Base-by-base conservation (phyloP, 2,329 filamentous ascomycete genomes). In the Pseudogymnoascus sp. region DNA sequence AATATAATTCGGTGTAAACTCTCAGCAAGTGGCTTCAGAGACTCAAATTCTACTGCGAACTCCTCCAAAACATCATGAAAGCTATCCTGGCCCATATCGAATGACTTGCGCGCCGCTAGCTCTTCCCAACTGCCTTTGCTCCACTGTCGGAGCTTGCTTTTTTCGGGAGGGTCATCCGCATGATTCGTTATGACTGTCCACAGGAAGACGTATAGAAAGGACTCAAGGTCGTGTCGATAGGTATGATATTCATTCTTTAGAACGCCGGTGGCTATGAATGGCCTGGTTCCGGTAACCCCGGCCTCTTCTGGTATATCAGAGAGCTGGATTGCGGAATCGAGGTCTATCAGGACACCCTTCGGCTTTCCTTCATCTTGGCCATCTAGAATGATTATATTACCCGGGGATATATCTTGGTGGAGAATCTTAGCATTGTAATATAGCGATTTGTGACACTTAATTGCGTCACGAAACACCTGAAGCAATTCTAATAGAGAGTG, bases 221-320 rank as follows among this genome's bases (percentile, higher is more conserved):
- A 70, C 61, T 68, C 68, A 9, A 70, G 63, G 40, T 68, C 69
- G 55, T 69, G 67, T 0, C 68, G 67, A 62, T 70, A 69, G 18
- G 65, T 69, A 63, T 68, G 67, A 1, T 15, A 6, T 59, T 66
- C 59, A 10, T 61, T 60, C 45, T 65, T 64, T 4, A 70, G 63
- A 52, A 67, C 65, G 10, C 65, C 68, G 62, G 68, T 69, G n/a
- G 67, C 67, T 62, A 69, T 70, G 35, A 69, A 70, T 48, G 64
- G 60, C 60, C 64, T 62, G 4, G 67, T 69, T 31, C 67, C 68
- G 13, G 42, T 67, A 25, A 68, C 60, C 5, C 15, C 58, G 36
- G 0, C 5, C 31, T 65, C 64, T n/a, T 29, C 42, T 29, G 13
- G 29, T 48, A 48, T 15, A 9, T 48, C 42, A 12, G 21, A 15